These are phyloP conservation scores for Trichoderma brevicompactum DNA, from an alignment of 2,329 filamentous ascomycete species.

Conservation along the genomic window DNA sequence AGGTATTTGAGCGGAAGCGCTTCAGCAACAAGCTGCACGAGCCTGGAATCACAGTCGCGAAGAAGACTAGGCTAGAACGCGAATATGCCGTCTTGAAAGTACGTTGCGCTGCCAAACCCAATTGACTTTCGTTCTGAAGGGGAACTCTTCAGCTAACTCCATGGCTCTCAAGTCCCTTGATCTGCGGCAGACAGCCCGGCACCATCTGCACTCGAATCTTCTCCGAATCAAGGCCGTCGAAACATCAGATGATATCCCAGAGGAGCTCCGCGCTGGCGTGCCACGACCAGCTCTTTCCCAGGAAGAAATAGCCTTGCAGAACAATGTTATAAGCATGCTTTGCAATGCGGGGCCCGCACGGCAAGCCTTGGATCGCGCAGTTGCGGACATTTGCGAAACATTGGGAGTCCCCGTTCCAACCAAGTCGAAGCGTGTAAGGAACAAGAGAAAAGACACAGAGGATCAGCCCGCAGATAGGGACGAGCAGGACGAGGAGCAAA, in stretches of 20 bases:
- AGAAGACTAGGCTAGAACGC: slow-evolving; percentile 63
- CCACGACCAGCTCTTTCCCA: slow-evolving; percentile 57
- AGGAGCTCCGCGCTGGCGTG: slow-evolving; percentile 51
- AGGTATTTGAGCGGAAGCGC: slow-evolving; percentile 79
- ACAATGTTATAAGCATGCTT: slow-evolving; percentile 64
- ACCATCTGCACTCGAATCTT: slow-evolving; percentile 59
- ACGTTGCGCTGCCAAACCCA: not conserved
- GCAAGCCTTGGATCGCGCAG: slow-evolving; percentile 53
- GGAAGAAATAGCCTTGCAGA: slow-evolving; percentile 56
- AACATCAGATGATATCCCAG: slow-evolving; percentile 55
- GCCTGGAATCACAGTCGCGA: slow-evolving; percentile 50
- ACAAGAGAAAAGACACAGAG: slow-evolving; percentile 40
- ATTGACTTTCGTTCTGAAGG: not conserved
- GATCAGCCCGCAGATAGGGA: slow-evolving; percentile 37
- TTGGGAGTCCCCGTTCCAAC: slow-evolving; percentile 55
- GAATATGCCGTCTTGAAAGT: slow-evolving; percentile 63
- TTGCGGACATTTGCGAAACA: slow-evolving; percentile 53
- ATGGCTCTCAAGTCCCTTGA: slow-evolving; percentile 53
- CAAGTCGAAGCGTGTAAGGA: slow-evolving; percentile 40
- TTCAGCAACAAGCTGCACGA: slow-evolving; percentile 64
- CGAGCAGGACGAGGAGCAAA: not conserved
- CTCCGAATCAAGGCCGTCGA: slow-evolving; percentile 59
- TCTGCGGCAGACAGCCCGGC: slow-evolving; percentile 60
- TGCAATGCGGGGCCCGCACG: slow-evolving; percentile 58
- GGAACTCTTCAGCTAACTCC: not conserved